These are phyloP conservation scores for Russula foetens DNA, from an alignment of 768 basidiomycete species.

Conservation along the genomic window DNA sequence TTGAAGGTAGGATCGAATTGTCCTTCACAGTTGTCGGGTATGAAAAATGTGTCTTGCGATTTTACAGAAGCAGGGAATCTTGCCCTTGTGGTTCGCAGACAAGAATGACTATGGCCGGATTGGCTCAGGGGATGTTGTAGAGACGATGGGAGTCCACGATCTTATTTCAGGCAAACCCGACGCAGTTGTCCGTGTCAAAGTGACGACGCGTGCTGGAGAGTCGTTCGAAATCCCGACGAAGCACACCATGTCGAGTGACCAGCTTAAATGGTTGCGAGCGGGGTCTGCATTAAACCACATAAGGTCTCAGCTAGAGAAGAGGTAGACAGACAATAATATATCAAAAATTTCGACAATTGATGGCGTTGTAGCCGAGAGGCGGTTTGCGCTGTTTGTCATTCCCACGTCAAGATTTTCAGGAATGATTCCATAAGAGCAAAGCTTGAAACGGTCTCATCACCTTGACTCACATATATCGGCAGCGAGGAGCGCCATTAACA, in stretches of 20 bases:
- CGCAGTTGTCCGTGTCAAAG: constrained; percentile 42
- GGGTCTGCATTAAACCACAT: constrained; percentile 92
- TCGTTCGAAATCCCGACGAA: constrained; percentile 60
- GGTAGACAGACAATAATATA: too few species aligned
- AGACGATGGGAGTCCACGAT: constrained; percentile 75
- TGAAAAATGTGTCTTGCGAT: not conserved
- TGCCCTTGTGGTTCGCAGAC: constrained; percentile 91
- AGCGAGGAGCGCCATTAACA: not conserved
- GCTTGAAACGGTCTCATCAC: too few species aligned
- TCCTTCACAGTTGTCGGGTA: not conserved
- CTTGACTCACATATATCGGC: not conserved
- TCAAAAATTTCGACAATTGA: too few species aligned
- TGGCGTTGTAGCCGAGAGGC: too few species aligned
- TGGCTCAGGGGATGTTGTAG: constrained; percentile 69
- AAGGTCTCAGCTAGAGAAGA: constrained; percentile 28
- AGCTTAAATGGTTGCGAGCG: constrained; percentile 81
- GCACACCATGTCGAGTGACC: constrained; percentile 88
- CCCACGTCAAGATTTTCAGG: not conserved
- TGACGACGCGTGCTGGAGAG: constrained; percentile 58
- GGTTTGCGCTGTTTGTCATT: too few species aligned
- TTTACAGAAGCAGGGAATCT: constrained; percentile 88
- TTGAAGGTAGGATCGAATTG: constrained; percentile 60
- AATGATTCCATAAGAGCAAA: not conserved
- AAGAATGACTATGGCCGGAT: constrained; percentile 82
- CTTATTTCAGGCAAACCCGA: constrained; percentile 42